Conservation (phyloP, 768 basidiomycete species). For the Lentinula guzmanii region DNA sequence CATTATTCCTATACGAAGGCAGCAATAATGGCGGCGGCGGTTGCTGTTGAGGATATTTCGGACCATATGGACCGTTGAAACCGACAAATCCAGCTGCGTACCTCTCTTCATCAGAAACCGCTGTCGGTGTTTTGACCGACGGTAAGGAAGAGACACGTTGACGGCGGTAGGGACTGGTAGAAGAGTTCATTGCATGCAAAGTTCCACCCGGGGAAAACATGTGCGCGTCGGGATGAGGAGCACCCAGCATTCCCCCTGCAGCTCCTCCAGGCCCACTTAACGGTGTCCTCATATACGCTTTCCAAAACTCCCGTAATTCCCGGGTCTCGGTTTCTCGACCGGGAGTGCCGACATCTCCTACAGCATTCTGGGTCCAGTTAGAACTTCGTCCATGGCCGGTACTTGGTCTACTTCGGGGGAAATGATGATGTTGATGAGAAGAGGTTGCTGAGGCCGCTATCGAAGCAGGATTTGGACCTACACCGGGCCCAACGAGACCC, state of each 20-base stretch:
- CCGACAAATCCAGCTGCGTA: background rate
- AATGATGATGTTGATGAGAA: background rate
- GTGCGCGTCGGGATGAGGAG: constrained; percentile 7
- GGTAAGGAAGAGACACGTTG: constrained; percentile 64
- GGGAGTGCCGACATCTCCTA: background rate
- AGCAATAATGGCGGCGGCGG: background rate
- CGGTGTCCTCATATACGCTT: constrained; percentile 67
- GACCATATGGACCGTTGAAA: background rate
- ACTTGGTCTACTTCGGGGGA: background rate
- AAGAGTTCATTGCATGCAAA: background rate
- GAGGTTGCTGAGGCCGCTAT: background rate
- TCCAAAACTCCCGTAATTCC: constrained; percentile 71
- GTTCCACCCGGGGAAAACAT: background rate
- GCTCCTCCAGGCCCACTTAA: constrained; percentile 30
- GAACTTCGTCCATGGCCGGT: constrained; percentile 1
- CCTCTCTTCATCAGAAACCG: constrained; percentile 18
- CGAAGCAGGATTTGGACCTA: background rate
- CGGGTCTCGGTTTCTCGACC: constrained; percentile 29
- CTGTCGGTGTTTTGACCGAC: constrained; percentile 58
- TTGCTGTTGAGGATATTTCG: background rate
- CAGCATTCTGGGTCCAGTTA: constrained; percentile 6
- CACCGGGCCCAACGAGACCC: background rate
- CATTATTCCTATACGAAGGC: constrained; percentile 9
- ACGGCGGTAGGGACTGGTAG: constrained; percentile 23
- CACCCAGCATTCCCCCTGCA: constrained; percentile 6